Evolutionary conservation across 768 basidiomycete genomes (phyloP).

Genomic region (Gymnopilus junonius): DNA sequence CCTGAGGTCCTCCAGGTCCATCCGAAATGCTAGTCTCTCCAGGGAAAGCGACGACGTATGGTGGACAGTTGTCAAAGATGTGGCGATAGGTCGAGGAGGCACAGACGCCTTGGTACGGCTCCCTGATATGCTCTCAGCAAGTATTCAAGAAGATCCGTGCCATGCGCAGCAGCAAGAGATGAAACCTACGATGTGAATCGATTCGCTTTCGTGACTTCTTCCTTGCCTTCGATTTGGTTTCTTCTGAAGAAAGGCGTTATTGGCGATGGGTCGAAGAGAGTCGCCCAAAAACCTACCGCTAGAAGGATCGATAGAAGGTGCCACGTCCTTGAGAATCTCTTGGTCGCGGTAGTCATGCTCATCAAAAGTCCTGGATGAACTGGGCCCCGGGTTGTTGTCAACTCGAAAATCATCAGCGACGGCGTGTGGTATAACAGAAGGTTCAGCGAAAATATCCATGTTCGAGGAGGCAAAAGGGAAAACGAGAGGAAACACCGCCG

Average conservation of each 20-base stretch:
- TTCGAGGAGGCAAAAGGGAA: background rate
- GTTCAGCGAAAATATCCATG: background rate
- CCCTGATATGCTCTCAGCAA: too few species aligned
- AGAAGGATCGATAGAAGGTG: background rate
- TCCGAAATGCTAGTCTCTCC: background rate
- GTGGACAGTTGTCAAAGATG: background rate
- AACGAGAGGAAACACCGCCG: background rate
- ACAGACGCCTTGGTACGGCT: background rate
- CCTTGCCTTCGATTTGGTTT: background rate
- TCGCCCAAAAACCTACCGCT: background rate
- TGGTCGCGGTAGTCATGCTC: background rate
- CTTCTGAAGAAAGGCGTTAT: background rate
- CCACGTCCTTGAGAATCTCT: background rate
- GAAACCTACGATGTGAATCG: background rate
- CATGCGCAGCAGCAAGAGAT: too few species aligned
- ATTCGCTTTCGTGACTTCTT: too few species aligned
- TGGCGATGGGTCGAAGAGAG: background rate
- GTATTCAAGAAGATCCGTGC: background rate
- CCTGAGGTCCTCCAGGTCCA: background rate
- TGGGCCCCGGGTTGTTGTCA: background rate
- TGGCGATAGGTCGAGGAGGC: background rate
- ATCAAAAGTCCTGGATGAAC: background rate
- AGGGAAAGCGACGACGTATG: background rate
- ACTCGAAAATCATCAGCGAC: background rate
- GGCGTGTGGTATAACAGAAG: background rate